Conservation (phyloP, 352 stramenopile genomes). For the Blastocystis sp. region DNA sequence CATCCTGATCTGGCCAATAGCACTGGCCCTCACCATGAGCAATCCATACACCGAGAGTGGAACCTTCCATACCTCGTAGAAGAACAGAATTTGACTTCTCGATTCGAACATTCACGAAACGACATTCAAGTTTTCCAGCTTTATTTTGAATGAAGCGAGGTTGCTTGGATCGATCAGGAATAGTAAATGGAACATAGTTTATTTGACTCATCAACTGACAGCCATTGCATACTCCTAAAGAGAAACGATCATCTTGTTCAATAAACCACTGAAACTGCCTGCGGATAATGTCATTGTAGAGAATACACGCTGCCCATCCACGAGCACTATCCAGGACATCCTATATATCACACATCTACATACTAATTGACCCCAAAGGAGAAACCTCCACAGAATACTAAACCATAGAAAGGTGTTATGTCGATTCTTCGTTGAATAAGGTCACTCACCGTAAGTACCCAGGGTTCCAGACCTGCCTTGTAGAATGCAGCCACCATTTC, state of each 20-base stretch:
- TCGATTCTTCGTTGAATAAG: conserved; percentile 84
- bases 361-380: conserved; percentile 80
- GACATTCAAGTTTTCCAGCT: conserved; percentile 91
- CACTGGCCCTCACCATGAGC: conserved; percentile 88
- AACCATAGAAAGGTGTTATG: conserved; percentile 89
- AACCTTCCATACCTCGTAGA: conserved; percentile 95
- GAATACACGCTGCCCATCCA: conserved; percentile 94
- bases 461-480: conserved; percentile 92
- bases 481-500: conserved; percentile 97
- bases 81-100: conserved; percentile 87
- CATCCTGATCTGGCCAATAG: conserved; percentile 88
- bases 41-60: conserved; percentile 94
- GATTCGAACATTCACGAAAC: conserved; percentile 92
- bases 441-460: conserved; percentile 95
- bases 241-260: conserved; percentile 92
- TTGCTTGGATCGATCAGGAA: conserved; percentile 76
- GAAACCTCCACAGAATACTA: conserved; percentile 97
- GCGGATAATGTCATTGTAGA: conserved; percentile 90
- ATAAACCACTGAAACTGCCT: conserved; percentile 94
- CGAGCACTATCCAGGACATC: conserved; percentile 97
- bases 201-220: conserved; percentile 99
- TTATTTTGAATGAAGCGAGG: conserved; percentile 96
- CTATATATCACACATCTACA: background rate
- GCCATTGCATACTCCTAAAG: conserved; percentile 96
- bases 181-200: conserved; percentile 87